Conservation (phyloP, 1,139 yeast species). For the Hansenula sp. region DNA sequence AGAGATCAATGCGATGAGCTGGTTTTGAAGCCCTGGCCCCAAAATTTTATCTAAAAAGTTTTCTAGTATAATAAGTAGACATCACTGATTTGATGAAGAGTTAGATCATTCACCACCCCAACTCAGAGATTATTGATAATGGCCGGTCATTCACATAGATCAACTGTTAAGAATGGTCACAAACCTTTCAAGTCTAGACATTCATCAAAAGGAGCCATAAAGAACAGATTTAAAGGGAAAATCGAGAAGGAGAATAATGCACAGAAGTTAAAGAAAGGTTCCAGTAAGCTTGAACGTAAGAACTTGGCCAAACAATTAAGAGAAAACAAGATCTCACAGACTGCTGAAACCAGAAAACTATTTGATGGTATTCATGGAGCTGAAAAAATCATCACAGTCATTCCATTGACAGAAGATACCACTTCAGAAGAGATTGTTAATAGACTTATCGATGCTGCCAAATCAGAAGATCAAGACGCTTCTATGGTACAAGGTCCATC, state of each 20-base stretch:
- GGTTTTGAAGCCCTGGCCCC: background rate
- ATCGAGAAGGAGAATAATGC: constrained; percentile 58
- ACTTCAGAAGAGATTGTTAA: constrained; percentile 54
- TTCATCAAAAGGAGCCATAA: constrained; percentile 84
- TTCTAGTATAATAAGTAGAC: background rate
- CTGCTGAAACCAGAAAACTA: constrained; percentile 45
- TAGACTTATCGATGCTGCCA: constrained; percentile 39
- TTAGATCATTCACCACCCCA: background rate
- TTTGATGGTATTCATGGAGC: constrained; percentile 81
- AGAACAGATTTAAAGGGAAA: constrained; percentile 78
- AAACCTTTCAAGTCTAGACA: constrained; percentile 90
- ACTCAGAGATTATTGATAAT: too few relatives aligned
- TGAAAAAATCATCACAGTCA: constrained; percentile 75
- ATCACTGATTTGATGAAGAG: background rate
- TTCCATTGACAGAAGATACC: constrained; percentile 75
- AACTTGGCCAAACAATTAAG: constrained; percentile 78
- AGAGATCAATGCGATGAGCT: background rate
- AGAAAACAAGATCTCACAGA: constrained; percentile 61
- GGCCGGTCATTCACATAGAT: constrained; percentile 69
- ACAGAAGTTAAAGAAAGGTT: constrained; percentile 37
- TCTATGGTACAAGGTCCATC: constrained; percentile 39
- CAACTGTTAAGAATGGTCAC: constrained; percentile 77
- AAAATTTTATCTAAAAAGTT: background rate
- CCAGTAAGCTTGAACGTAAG: constrained; percentile 70
- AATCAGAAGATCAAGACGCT: constrained; percentile 26